These are phyloP conservation scores for Botrytis aclada DNA, from an alignment of 2,329 filamentous ascomycete genomes.

Conservation along the genomic window DNA sequence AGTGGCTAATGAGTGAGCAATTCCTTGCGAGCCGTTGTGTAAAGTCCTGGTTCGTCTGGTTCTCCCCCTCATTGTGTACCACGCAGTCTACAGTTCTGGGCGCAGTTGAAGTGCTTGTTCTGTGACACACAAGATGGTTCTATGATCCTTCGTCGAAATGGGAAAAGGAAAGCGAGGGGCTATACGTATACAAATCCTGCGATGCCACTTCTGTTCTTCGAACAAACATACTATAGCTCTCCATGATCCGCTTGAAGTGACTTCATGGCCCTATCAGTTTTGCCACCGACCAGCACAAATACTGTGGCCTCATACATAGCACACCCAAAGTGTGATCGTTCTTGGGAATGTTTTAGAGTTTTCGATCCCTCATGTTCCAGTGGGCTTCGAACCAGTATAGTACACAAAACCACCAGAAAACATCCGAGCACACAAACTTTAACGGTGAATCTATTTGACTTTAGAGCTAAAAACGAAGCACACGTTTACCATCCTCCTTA, in stretches of 20 bases:
- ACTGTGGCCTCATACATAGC: neutral
- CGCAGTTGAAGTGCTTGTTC: neutral
- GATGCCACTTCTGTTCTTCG: neutral
- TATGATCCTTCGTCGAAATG: no score
- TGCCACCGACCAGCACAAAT: neutral
- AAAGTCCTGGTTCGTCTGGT: neutral
- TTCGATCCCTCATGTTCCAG: neutral
- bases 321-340: neutral
- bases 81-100: neutral
- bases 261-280: neutral
- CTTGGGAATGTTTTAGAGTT: neutral
- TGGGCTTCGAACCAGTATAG: neutral
- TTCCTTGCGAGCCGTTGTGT: neutral
- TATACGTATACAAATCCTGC: neutral
- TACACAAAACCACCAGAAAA: neutral
- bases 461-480: neutral
- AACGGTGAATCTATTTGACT: conserved; percentile 3
- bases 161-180: no score
- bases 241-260: neutral
- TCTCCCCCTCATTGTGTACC: neutral
- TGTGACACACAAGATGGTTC: neutral
- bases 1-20: neutral
- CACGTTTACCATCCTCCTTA: neutral
- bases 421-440: conserved; percentile 8
- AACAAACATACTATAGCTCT: neutral